Percentiles rank a stretch among this genome's conserved stretches.
These are phyloP conservation scores for Datisca glomerata DNA, from an alignment of 306 rosid species.

Conservation along the genomic window DNA sequence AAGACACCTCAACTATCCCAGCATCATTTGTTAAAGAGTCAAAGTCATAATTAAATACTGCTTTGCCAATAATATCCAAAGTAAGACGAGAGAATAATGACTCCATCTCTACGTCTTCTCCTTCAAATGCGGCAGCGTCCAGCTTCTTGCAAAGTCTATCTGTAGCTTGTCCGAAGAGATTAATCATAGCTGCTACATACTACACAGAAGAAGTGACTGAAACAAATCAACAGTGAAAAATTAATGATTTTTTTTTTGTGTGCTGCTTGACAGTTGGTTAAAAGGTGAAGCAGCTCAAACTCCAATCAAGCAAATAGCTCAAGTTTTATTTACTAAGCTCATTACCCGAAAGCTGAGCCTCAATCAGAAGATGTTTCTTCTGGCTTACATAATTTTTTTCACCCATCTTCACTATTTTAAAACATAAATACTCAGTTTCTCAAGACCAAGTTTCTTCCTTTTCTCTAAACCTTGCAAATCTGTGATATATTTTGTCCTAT, in stretches of 20 bases:
- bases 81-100: constrained; percentile 95
- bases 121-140: constrained; percentile 70
- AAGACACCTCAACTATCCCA: constrained; percentile 84
- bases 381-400: no score
- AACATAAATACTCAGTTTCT: no score
- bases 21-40: constrained; percentile 82
- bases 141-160: constrained; percentile 90
- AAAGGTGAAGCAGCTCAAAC: no score
- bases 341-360: no score
- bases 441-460: no score
- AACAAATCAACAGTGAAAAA: constrained; percentile 11
- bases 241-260: not conserved
- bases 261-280: not conserved
- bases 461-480: no score
- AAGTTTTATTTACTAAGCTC: no score
- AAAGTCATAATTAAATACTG: constrained; percentile 93
- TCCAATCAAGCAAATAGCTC: no score
- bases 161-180: constrained; percentile 90
- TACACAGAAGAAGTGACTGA: constrained; percentile 20
- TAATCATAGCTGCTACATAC: constrained; percentile 91
- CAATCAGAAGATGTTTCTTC: no score
- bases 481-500: no score
- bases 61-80: constrained; percentile 86
- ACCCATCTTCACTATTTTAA: no score
- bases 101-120: constrained; percentile 96